Evolutionary conservation across 306 rosid species (phyloP), one percentile per base, ranked within the genome.

Genomic region (Vicia faba): DNA sequence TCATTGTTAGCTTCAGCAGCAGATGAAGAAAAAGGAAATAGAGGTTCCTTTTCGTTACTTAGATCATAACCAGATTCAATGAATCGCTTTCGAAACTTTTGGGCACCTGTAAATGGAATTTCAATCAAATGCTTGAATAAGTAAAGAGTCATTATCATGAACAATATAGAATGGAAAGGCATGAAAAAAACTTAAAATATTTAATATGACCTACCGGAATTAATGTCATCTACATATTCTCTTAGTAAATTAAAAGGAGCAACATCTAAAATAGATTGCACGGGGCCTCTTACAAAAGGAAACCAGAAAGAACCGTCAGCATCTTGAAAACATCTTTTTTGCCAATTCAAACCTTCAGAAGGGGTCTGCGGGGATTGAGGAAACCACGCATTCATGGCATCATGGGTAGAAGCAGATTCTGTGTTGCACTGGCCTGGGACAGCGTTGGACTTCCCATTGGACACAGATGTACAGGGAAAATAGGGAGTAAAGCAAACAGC

Each of bases 241-340:
- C 85, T 84, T 67, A 83, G 83, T 61, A 93, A 81, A 77, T 72
- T 73, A 78, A 93, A 89, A 3, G 96, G 89, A 79, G 89, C 81
- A 75, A 88, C 95, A 74, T 93, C 99, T 61, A 90, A 82, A 67
- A 84, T 63, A 57, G 95, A 83, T 33, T 66, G 66, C 60, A 90
- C 71, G 12, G 83, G 86, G 67, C 89, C 86, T 80, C 75, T 82
- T 25, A 84, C 67, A 72, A 64, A 79, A 70, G 96, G 91, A 72
- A 80, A 78, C 89, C 85, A 86, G 35, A 80, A 81, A 76, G 83
- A 75, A 82, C 78, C 66, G 61, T 66, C 89, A n/a, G 54, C 15
- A 44, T 81, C 73, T 70, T 68, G 86, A 53, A 68, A 79, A 71
- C 77, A 51, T 64, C 77, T 80, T 57, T 66, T 68, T 46, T 78